These are phyloP conservation scores for Lomentospora prolificans DNA, from an alignment of 2,329 filamentous ascomycete species.

Conservation along the genomic window DNA sequence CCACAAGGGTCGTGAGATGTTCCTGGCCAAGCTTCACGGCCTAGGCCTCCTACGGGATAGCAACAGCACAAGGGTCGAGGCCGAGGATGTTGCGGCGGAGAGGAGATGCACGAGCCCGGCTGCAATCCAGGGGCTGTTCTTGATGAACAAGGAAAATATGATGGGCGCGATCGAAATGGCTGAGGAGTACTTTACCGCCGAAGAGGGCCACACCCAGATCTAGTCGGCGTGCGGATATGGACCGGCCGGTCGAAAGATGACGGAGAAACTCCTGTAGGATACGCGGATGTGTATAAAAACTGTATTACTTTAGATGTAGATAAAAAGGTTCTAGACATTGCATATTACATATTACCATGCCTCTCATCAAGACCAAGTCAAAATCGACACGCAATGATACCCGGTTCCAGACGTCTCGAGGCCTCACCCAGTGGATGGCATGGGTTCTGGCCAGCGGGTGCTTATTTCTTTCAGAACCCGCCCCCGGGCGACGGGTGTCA, in stretches of 20 bases:
- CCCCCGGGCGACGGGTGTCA: too few species aligned
- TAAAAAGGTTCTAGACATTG: not conserved
- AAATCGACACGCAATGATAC: not conserved
- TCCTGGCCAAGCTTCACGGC: conserved; percentile 59
- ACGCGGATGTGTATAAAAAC: not conserved
- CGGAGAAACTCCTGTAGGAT: not conserved
- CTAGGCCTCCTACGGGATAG: conserved; percentile 59
- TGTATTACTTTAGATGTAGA: not conserved
- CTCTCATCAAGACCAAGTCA: too few species aligned
- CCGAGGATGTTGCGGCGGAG: conserved; percentile 32
- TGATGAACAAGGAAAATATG: conserved; percentile 90
- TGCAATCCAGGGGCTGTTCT: conserved; percentile 83
- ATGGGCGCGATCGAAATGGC: conserved; percentile 77
- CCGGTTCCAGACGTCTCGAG: not conserved
- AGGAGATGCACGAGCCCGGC: conserved; percentile 67
- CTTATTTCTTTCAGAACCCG: too few species aligned
- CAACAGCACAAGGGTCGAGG: not conserved
- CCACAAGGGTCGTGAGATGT: conserved; percentile 52
- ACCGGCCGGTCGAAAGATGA: too few species aligned
- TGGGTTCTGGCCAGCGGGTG: too few species aligned
- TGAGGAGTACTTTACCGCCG: conserved; percentile 25
- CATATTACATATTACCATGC: not conserved
- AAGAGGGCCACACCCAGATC: conserved; percentile 6
- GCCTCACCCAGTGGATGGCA: too few species aligned
- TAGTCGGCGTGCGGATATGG: not conserved